These are phyloP conservation scores for Apophysomyces sp. DNA, from an alignment of 371 early-diverging fungal species.

Conservation along the genomic window DNA sequence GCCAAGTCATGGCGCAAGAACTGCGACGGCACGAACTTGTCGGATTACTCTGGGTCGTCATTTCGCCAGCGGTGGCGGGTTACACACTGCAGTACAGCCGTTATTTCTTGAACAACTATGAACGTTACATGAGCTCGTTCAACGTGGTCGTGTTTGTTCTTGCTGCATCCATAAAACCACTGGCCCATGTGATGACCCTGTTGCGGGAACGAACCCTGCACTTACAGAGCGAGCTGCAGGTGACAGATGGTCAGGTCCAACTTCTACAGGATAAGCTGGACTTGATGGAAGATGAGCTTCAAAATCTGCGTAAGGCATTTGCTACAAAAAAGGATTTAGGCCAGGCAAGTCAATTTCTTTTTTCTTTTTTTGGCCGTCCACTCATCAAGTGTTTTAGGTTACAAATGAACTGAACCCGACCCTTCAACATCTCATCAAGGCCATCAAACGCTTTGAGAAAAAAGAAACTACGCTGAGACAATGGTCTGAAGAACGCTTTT, in stretches of 20 bases:
- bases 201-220: constrained; percentile 54
- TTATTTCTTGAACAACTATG: constrained; percentile 52
- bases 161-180: constrained; percentile 59
- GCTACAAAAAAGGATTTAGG: constrained; percentile 67
- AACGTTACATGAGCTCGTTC: constrained; percentile 59
- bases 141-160: constrained; percentile 65
- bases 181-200: constrained; percentile 53
- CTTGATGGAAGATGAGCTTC: constrained; percentile 56
- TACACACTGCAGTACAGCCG: constrained; percentile 56
- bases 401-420: constrained; percentile 39
- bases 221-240: constrained; percentile 56
- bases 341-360: constrained; percentile 30
- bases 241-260: constrained; percentile 51
- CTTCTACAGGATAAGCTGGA: constrained; percentile 40
- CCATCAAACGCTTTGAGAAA: constrained; percentile 60
- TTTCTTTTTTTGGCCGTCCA: background rate
- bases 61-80: constrained; percentile 61
- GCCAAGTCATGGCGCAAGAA: constrained; percentile 35
- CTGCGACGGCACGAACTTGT: constrained; percentile 56
- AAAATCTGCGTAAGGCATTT: constrained; percentile 54
- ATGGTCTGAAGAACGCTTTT: constrained; percentile 59
- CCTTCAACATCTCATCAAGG: constrained; percentile 52
- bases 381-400: constrained; percentile 18
- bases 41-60: constrained; percentile 50
- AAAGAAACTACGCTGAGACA: constrained; percentile 50